These are phyloP conservation scores for Schwanniomyces yamadae DNA, from an alignment of 805 yeast genomes.

Conservation along the genomic window DNA sequence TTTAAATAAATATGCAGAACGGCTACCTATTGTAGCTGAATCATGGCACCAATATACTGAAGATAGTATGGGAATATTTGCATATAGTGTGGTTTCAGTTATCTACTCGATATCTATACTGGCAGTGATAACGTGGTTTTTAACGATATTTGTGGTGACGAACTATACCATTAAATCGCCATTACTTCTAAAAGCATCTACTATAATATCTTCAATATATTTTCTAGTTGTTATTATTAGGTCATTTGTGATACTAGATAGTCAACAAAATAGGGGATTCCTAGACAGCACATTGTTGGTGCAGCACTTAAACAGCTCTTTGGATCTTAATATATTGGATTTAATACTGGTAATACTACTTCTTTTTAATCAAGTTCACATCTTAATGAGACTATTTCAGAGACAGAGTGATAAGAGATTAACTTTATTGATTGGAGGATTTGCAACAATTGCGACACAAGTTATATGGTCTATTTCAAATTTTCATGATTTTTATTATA, in stretches of 20 bases:
- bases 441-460: slow-evolving; percentile 54
- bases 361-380: slow-evolving; percentile 69
- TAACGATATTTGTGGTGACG: slow-evolving; percentile 63
- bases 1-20: slow-evolving; percentile 22
- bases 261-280: slow-evolving; percentile 47
- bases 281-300: slow-evolving; percentile 46
- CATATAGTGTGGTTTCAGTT: slow-evolving; percentile 59
- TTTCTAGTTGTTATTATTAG: slow-evolving; percentile 49
- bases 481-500: slow-evolving; percentile 37
- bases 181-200: slow-evolving; percentile 47
- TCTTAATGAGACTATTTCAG: slow-evolving; percentile 64
- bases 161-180: slow-evolving; percentile 66
- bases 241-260: slow-evolving; percentile 44
- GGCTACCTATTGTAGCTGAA: slow-evolving; percentile 42
- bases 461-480: slow-evolving; percentile 69
- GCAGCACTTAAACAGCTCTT: slow-evolving; percentile 40
- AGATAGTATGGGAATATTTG: slow-evolving; percentile 43
- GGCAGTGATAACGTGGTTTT: slow-evolving; percentile 61
- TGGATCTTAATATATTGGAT: slow-evolving; percentile 54
- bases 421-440: slow-evolving; percentile 57
- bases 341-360: slow-evolving; percentile 56
- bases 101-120: slow-evolving; percentile 62
- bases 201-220: slow-evolving; percentile 54
- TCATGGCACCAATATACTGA: slow-evolving; percentile 51
- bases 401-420: slow-evolving; percentile 67